Evolutionary conservation across 805 yeast species (phyloP).

Genomic region (Metschnikowia shivogae): DNA sequence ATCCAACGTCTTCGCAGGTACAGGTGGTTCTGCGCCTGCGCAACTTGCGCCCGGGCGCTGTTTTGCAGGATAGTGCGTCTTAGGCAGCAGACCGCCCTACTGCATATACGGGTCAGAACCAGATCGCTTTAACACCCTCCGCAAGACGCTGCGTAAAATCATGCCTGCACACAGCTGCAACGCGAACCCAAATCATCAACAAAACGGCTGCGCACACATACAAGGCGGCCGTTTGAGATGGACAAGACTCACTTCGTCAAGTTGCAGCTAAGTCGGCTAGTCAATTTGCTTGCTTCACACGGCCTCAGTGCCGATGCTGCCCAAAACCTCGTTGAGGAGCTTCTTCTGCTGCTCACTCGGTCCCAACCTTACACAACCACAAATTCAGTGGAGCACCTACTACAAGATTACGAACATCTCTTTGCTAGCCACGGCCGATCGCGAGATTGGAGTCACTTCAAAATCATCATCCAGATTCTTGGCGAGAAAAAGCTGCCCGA

Average conservation of each 20-base stretch:
- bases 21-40: no score
- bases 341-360: conserved; percentile 12
- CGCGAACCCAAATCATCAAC: conserved; percentile 5
- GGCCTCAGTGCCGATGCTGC: conserved; percentile 35
- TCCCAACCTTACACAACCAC: conserved; percentile 2
- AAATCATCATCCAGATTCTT: conserved; percentile 27
- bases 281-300: conserved; percentile 32
- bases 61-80: no score
- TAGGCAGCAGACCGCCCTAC: no score
- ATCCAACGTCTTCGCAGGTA: no score
- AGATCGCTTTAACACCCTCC: no score
- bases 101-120: no score
- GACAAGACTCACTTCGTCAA: conserved; percentile 29
- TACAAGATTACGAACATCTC: conserved; percentile 20
- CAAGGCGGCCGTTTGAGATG: conserved; percentile 21
- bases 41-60: no score
- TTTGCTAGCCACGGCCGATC: conserved; percentile 25
- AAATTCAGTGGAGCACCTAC: conserved; percentile 18
- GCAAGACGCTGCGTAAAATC: no score
- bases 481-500: conserved; percentile 25
- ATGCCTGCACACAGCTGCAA: background rate
- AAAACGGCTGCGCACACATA: conserved; percentile 5
- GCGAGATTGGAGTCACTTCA: conserved; percentile 34
- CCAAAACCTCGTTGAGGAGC: conserved; percentile 29
- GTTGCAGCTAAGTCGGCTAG: conserved; percentile 32